These are phyloP conservation scores for Podospora comata DNA, from an alignment of 495 filamentous ascomycete genomes.

Conservation along the genomic window DNA sequence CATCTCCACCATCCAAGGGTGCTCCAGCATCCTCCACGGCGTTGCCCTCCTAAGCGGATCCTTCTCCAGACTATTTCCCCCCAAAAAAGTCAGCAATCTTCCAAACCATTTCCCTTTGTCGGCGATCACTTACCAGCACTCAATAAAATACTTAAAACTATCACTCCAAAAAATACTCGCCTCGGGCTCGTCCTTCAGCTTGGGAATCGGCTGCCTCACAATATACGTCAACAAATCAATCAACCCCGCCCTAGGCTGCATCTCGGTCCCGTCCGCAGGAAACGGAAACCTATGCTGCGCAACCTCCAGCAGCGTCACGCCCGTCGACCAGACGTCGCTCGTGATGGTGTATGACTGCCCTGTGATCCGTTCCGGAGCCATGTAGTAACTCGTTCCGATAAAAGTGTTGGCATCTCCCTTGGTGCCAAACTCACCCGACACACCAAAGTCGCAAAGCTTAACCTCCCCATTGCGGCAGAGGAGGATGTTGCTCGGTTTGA, in stretches of 20 bases:
- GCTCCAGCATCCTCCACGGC: slow-evolving; percentile 98
- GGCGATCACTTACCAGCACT: slow-evolving; percentile 72
- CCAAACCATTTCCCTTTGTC: no score
- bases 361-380: slow-evolving; percentile 97
- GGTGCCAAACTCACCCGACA: slow-evolving; percentile 95
- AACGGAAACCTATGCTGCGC: slow-evolving; percentile 98
- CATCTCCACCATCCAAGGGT: slow-evolving; percentile 98
- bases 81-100: background rate
- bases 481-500: slow-evolving; percentile 97
- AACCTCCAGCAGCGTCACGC: slow-evolving; percentile 93
- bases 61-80: slow-evolving; percentile 74
- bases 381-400: slow-evolving; percentile 98
- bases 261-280: slow-evolving; percentile 91
- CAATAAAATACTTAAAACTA: slow-evolving; percentile 98
- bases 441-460: slow-evolving; percentile 97
- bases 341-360: slow-evolving; percentile 98
- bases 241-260: slow-evolving; percentile 76
- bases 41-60: slow-evolving; percentile 80
- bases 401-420: slow-evolving; percentile 99
- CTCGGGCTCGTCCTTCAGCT: slow-evolving; percentile 88
- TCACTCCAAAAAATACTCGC: slow-evolving; percentile 84
- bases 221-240: slow-evolving; percentile 97
- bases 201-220: slow-evolving; percentile 91
- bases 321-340: slow-evolving; percentile 95
- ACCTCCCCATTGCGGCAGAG: slow-evolving; percentile 89